Evolutionary conservation across 495 filamentous ascomycete genomes (phyloP).

Genomic region (Neurospora cerealis): DNA sequence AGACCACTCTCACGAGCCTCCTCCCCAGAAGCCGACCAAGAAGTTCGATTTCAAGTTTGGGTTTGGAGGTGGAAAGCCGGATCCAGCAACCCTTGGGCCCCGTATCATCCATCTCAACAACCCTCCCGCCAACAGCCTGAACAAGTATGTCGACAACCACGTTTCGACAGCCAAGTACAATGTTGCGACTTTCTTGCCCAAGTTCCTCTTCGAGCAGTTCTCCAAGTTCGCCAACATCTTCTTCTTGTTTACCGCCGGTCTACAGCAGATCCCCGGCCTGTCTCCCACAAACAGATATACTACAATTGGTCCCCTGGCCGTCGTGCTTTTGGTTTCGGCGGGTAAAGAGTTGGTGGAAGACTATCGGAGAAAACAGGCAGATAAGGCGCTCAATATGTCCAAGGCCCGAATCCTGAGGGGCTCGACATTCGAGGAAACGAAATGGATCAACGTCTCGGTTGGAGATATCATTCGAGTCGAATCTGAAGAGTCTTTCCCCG

Average conservation of each 20-base stretch:
- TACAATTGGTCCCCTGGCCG: conserved; percentile 83
- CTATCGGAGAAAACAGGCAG: conserved; percentile 78
- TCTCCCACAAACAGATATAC: conserved; percentile 93
- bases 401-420: conserved; percentile 78
- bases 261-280: conserved; percentile 93
- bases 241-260: conserved; percentile 92
- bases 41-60: conserved; percentile 83
- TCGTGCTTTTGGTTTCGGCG: conserved; percentile 87
- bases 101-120: conserved; percentile 96
- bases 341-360: conserved; percentile 94
- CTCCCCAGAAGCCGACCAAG: conserved; percentile 38
- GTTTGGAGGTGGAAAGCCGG: conserved; percentile 75
- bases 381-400: conserved; percentile 80
- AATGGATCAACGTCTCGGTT: conserved; percentile 88
- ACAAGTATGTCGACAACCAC: conserved; percentile 92
- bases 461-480: conserved; percentile 93
- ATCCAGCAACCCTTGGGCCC: conserved; percentile 84
- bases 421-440: conserved; percentile 72
- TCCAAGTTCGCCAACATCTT: conserved; percentile 99
- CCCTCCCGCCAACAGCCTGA: conserved; percentile 77
- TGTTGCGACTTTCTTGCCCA: conserved; percentile 84
- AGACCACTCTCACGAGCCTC: conserved; percentile 21
- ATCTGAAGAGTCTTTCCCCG: conserved; percentile 92
- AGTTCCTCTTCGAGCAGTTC: conserved; percentile 98
- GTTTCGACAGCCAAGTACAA: conserved; percentile 99